A percentile compares a stretch with the other conserved stretches of the same genome.
These are phyloP conservation scores for Capronia epimyces DNA, from an alignment of 2,329 filamentous ascomycete species.

Conservation along the genomic window DNA sequence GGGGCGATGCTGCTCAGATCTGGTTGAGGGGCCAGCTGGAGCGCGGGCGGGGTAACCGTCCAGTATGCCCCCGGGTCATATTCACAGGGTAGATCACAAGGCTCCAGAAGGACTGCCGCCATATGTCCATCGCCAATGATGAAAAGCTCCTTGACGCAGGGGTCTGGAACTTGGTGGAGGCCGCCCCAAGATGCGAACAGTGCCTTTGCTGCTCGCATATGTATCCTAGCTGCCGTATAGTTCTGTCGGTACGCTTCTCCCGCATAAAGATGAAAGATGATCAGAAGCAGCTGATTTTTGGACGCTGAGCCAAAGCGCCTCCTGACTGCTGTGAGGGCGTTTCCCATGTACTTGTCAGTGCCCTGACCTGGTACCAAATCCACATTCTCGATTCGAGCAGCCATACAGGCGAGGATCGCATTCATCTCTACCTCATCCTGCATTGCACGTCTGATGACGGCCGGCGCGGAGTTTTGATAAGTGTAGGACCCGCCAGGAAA, in stretches of 20 bases:
- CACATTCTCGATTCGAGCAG: slow-evolving; percentile 23
- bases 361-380: slow-evolving; percentile 19
- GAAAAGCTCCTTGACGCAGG: slow-evolving; percentile 19
- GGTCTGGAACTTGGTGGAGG: slow-evolving; percentile 21
- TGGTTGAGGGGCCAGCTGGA: slow-evolving; percentile 17
- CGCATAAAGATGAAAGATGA: slow-evolving; percentile 26
- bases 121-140: slow-evolving; percentile 26
- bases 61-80: slow-evolving; percentile 25
- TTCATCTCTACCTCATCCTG: slow-evolving; percentile 27
- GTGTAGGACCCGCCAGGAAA: slow-evolving; percentile 20
- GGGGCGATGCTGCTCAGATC: slow-evolving; percentile 17
- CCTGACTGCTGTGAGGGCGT: slow-evolving; percentile 21
- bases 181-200: slow-evolving; percentile 24
- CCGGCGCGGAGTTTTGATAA: slow-evolving; percentile 16
- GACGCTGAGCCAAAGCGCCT: slow-evolving; percentile 20
- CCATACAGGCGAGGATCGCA: slow-evolving; percentile 26
- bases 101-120: slow-evolving; percentile 22
- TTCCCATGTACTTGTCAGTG: slow-evolving; percentile 24
- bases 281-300: slow-evolving; percentile 22
- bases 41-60: slow-evolving; percentile 14
- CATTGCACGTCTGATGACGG: slow-evolving; percentile 21
- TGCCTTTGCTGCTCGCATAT: slow-evolving; percentile 24
- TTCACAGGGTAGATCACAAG: slow-evolving; percentile 24
- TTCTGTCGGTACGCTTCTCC: slow-evolving; percentile 27
- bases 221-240: slow-evolving; percentile 22